Evolutionary conservation across 2,329 filamentous ascomycete genomes (phyloP), one percentile per base, ranked within the genome.

Genomic region (Cladosporium oxysporum): DNA sequence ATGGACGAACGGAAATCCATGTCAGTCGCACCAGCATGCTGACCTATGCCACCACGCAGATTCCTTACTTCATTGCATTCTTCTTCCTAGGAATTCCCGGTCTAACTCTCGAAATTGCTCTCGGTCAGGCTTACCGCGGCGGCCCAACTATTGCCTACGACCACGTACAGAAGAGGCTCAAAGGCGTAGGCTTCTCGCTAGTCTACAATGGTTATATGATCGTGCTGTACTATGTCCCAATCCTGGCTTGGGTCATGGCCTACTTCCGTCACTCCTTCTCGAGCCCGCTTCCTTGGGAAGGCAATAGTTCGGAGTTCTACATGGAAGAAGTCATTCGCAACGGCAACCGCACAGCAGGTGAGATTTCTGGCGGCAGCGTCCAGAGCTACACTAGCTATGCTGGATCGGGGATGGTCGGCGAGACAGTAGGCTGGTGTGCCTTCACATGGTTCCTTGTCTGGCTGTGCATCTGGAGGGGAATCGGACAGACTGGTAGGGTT

Each of bases 391-490:
- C 80, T 0, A 67, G 76, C 21, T 87, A 87, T 69, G 81, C 82
- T 0, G 79, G 80, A 0, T 75, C 78, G 6, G 76, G 73, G 0
- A 72, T 88, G 3, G 75, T 86, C 14, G 84, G 83, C 6, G 85
- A 87, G 71, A 86, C 84, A 0, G 83, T 86, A 2, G 85, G 82
- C 16, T 87, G 85, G 85, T 83, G 80, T 55, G 79, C 81, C 23
- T 87, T 88, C 70, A 83, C 84, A 66, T 86, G 85, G 84, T 85
- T 88, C 71, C 74, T 87, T 0, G 81, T 87, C 69, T 87, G 85
- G 83, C 69, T 87, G 35, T 85, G 83, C 68, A 86, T 88, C 69
- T 86, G 87, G 74, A 82, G 84, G 28, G 83, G 86, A 5, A 83
- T 87, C 28, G 84, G 84, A 0, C 73, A 85, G 66, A 87, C 85